Evolutionary conservation across 2,329 filamentous ascomycete species (phyloP).

Genomic region (Elsinoe necatrix): DNA sequence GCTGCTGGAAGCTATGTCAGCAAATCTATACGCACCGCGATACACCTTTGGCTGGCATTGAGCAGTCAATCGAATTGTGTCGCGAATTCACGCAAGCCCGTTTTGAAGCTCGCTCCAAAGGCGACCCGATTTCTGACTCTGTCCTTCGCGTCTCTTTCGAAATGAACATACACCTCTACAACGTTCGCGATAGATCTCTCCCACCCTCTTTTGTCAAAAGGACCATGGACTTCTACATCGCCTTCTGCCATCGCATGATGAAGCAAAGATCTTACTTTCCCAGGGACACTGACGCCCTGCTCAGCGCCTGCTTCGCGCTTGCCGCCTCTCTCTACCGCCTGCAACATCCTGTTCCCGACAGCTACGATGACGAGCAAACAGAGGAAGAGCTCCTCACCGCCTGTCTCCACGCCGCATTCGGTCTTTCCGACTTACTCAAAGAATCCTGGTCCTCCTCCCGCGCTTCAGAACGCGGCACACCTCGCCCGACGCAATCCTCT

Average conservation of each 20-base stretch:
- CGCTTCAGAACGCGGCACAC: conserved; percentile 69
- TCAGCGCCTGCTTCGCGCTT: conserved; percentile 80
- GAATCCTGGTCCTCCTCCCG: conserved; percentile 86
- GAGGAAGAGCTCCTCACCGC: conserved; percentile 72
- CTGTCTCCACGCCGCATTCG: conserved; percentile 89
- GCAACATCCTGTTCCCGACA: conserved; percentile 63
- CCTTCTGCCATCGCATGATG: conserved; percentile 90
- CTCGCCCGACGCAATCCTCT: conserved; percentile 67
- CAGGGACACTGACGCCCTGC: conserved; percentile 73
- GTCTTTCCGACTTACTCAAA: conserved; percentile 84
- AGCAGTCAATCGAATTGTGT: conserved; percentile 67
- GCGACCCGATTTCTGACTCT: conserved; percentile 74
- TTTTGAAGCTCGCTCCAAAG: conserved; percentile 73
- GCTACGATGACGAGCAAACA: conserved; percentile 45
- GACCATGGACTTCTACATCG: conserved; percentile 90
- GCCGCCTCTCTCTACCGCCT: conserved; percentile 91
- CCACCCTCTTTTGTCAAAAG: conserved; percentile 82
- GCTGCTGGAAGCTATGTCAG: conserved; percentile 88
- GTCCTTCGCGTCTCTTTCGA: conserved; percentile 89
- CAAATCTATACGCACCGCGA: conserved; percentile 76
- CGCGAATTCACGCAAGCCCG: conserved; percentile 86
- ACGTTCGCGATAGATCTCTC: conserved; percentile 74
- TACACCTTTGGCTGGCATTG: conserved; percentile 41
- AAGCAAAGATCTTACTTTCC: conserved; percentile 74
- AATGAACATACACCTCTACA: conserved; percentile 90